Conservation (phyloP, 2,329 filamentous ascomycete genomes). For the Hypoxylon rubiginosum region DNA sequence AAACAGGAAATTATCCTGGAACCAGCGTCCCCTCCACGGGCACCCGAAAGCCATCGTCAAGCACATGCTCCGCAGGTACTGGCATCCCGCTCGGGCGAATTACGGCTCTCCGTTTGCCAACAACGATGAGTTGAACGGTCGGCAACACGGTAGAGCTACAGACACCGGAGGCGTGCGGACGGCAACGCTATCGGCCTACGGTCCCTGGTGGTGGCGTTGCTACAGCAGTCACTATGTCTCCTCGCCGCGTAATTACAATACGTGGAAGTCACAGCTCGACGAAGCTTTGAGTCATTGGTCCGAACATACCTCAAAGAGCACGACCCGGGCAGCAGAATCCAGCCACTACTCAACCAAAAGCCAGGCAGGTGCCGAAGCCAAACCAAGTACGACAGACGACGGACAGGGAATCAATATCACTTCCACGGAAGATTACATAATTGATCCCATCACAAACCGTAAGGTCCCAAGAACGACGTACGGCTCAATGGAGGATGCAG, state of each 20-base stretch:
- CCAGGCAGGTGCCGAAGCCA: conserved; percentile 10
- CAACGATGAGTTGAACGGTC: conserved; percentile 54
- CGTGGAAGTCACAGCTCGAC: conserved; percentile 40
- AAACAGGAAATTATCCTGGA: conserved; percentile 62
- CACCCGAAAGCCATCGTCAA: conserved; percentile 56
- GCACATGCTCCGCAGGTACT: conserved; percentile 58
- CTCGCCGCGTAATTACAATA: conserved; percentile 7
- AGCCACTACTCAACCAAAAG: background rate
- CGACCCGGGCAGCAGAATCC: conserved; percentile 19
- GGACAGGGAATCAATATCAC: conserved; percentile 13
- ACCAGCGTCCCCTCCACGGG: conserved; percentile 55
- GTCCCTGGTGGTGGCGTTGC: conserved; percentile 24
- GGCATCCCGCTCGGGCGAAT: conserved; percentile 50
- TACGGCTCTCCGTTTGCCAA: conserved; percentile 53
- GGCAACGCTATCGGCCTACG: conserved; percentile 6
- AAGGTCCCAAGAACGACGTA: conserved; percentile 56
- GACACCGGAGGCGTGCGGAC: conserved; percentile 53
- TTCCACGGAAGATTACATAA: conserved; percentile 55
- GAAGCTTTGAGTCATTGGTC: conserved; percentile 28
- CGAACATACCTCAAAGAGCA: conserved; percentile 20
- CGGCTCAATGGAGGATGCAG: conserved; percentile 27
- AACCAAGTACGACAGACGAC: conserved; percentile 6
- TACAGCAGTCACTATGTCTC: conserved; percentile 10
- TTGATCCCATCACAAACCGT: conserved; percentile 72
- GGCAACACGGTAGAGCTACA: conserved; percentile 51